Evolutionary conservation across 306 rosid genomes (phyloP), one percentile per base, ranked within the genome.

Genomic region (Abrus pulchellus): DNA sequence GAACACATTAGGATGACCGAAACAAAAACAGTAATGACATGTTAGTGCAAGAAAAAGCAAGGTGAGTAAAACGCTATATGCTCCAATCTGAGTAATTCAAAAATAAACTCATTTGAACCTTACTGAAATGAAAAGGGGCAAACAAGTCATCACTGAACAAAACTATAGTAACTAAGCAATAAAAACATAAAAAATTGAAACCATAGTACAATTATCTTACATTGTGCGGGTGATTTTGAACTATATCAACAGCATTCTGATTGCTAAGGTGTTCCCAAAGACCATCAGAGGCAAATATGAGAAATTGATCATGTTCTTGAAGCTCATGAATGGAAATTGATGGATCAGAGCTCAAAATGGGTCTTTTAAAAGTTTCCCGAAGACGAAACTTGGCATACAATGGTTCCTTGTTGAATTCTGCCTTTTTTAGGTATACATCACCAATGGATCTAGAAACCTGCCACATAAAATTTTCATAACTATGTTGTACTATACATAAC

Each of bases 211-310:
- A 33, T 68, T 56, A 86, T 83, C 92, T 88, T 89, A 94, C 98
- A 48, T 72, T 89, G 86, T 71, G 91, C 34, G 97, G 97, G 54
- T 90, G 88, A 38, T 84, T 92, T 62, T 85, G 92, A 75, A 94
- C 93, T 70, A 92, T 89, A 84, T 94, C 95, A 84, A 94, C 97
- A 0, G 98, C 98, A 61, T 89, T 92, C 85, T 94, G 97, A 72
- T 94, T 94, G 89, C 86, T 89, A 65, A 94, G 89, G 86, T 94
- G 98, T 86, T 94, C 98, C 98, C 98, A 94, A 48, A 94, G 86
- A 73, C 98, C 97, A 83, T 94, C 98, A 43, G 98, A 94, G n/a
- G 97, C 97, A 82, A 90, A 92, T 87, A 93, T 91, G 74, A 93
- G 81, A 82, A 93, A 91, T 43, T 86, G 94, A 79, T 93, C 97